Evolutionary conservation across 1,284 basidiomycete species (phyloP).

Genomic region (Porogramme epimiltina): DNA sequence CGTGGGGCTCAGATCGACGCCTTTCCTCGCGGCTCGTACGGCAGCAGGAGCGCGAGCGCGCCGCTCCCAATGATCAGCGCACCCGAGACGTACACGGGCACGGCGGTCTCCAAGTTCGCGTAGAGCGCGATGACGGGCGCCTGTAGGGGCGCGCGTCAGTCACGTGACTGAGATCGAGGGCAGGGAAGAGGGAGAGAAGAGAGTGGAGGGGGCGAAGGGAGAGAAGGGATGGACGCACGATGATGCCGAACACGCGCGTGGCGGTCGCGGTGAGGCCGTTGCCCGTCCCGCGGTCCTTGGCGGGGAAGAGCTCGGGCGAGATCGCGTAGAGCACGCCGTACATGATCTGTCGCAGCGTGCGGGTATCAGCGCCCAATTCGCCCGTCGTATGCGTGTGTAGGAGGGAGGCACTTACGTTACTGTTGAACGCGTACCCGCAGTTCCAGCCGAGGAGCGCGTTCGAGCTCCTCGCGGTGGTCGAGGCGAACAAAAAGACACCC

Average conservation of each 20-base stretch:
- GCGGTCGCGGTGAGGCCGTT: constrained; percentile 59
- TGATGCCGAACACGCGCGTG: constrained; percentile 62
- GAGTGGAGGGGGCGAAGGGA: constrained; percentile 12
- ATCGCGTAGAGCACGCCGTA: constrained; percentile 76
- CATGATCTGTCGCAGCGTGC: constrained; percentile 50
- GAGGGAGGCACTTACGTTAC: constrained; percentile 44
- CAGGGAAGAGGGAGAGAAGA: constrained; percentile 14
- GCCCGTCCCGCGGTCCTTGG: constrained; percentile 68
- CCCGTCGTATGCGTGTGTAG: not conserved
- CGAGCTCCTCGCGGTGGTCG: constrained; percentile 69
- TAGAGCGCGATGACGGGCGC: constrained; percentile 76
- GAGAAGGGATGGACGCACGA: constrained; percentile 47
- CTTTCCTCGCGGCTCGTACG: constrained; percentile 74
- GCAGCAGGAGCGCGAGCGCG: constrained; percentile 67
- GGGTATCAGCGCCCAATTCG: not conserved
- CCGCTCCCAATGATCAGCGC: constrained; percentile 70
- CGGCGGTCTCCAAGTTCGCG: constrained; percentile 62
- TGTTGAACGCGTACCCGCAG: constrained; percentile 58
- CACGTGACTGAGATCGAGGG: too few relatives aligned
- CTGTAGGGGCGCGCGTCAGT: constrained; percentile 33
- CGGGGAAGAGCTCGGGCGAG: constrained; percentile 74
- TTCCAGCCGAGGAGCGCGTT: constrained; percentile 71
- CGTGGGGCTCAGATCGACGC: constrained; percentile 54
- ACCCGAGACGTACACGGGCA: constrained; percentile 79
- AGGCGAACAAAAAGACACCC: constrained; percentile 70